Evolutionary conservation across 2,329 filamentous ascomycete species (phyloP), one percentile per base, ranked within the genome.

Genomic region (Talaromyces sp.): DNA sequence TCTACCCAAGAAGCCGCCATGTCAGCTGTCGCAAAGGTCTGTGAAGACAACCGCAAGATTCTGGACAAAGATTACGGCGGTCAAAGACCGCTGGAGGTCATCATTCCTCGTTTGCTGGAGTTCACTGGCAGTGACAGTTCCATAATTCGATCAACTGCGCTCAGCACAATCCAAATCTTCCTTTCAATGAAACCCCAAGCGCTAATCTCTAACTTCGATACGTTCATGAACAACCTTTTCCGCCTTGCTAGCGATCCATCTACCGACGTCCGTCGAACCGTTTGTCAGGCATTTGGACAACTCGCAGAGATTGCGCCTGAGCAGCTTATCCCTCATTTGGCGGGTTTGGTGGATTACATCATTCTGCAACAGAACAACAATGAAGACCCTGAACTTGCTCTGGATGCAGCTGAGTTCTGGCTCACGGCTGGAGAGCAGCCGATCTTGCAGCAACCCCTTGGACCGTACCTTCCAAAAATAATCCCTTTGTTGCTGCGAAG

Each of bases 341-440:
- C 86, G 62, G 93, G 91, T 6, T 84, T 99, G 64, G 93, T 99
- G 35, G 91, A 96, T 74, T 99, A 97, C 75, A 95, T 97, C 76
- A 86, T 98, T 66, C 84, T 87, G 35, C 95, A 99, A 76, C 95
- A 99, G 77, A 88, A 90, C 76, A 90, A 89, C 68, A 79, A 81
- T 27, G 89, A 93, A 31, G 93, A 98, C 69, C 89, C 93, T 63
- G 93, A 98, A 49, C 83, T 99, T 66, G 93, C 94, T 43, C 89
- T 96, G 69, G 95, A 99, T 75, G 95, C 95, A 9, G 93, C 95
- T 5, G 95, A 99, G 77, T 99, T 99, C 75, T 99, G 96, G 93
- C 86, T 99, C 52, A 92, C 92, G 45, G 89, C 96, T 22, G 93
- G 93, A 67, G 95, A 97, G 75, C 92, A 97, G 74, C 86, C 91